Evolutionary conservation across 2,329 filamentous ascomycete genomes (phyloP), one percentile per base, ranked within the genome.

Genomic region (Chrysoporthe cubensis): DNA sequence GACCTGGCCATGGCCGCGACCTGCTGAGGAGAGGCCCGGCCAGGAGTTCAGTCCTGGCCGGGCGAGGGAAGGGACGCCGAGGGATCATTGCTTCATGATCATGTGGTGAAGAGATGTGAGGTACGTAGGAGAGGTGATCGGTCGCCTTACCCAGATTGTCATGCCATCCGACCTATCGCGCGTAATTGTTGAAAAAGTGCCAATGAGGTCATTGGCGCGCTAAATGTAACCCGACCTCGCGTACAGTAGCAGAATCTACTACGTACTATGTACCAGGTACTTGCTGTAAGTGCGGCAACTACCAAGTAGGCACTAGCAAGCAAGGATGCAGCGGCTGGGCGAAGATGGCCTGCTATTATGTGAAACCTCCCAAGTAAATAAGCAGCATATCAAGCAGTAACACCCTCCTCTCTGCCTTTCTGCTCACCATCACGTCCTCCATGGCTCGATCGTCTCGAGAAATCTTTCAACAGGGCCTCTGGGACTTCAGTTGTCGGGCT

Each of bases 81-180:
- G 74, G 67, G 54, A 78, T 78, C 77, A 79, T 79, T 65, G 74
- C 74, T 72, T 73, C 71, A 73, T 74, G 71, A 40, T 43, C 44
- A 9, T 62, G 26, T 66, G 16, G 68, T 66, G 34, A 40, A 5
- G 11, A 34, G 50, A 54, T 32, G 26, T 5, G 21, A 54, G 50
- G n/a, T 50, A 21, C 26, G 48, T 21, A 32, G 32, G 34, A 40
- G 34, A 37, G 54, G 8, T 16, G 16, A 8, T 40, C 5, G 32
- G 54, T 40, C 32, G 9, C 26, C 32, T 26, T 34, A 26, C 50
- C 26, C 50, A 54, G 50, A 16, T 32, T 32, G 50, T 54, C 50
- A 54, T 21, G 26, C 26, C 26, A 26, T 26, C 26, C 26, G 26
- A 26, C 21, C 50, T 26, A 54, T 21, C 50, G 32, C 6, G 11